Evolutionary conservation across 225 moss, liverwort and hornwort species (phyloP).

Genomic region (Physcomitrium patens): DNA sequence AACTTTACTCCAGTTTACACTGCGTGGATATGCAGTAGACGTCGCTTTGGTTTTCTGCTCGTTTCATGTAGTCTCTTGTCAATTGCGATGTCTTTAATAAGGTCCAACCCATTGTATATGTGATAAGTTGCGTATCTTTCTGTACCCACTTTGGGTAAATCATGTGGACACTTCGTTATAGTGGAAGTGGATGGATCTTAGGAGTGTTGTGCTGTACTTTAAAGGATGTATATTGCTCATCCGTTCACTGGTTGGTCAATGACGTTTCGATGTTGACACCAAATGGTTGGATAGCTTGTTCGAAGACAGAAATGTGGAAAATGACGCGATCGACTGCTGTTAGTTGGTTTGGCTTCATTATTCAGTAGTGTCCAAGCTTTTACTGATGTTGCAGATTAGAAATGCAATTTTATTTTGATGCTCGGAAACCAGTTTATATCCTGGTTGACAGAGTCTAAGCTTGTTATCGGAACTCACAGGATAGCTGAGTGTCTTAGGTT

Average conservation of each 20-base stretch:
- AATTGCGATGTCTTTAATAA: constrained; percentile 7
- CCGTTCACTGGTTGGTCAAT: not conserved
- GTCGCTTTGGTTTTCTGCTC: not conserved
- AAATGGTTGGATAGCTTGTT: constrained; percentile 8
- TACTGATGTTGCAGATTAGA: not conserved
- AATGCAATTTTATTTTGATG: not conserved
- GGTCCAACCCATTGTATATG: no score
- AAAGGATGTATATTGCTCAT: constrained; percentile 12
- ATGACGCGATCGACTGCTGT: not conserved
- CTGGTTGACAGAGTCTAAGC: constrained; percentile 2
- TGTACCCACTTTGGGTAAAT: constrained; percentile 10
- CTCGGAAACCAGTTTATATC: constrained; percentile 6
- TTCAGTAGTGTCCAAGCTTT: not conserved
- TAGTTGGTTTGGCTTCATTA: not conserved
- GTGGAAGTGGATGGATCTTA: not conserved
- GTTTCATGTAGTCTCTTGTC: constrained; percentile 15
- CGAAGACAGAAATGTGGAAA: not conserved
- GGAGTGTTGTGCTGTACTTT: not conserved
- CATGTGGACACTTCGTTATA: not conserved
- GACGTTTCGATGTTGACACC: not conserved
- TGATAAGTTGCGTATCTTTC: not conserved
- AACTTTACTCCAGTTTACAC: no score
- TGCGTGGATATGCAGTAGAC: no score
- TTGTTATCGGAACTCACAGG: constrained; percentile 34
- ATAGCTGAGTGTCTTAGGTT: constrained; percentile 23